Conservation (phyloP, 2,329 filamentous ascomycete species). For the Clonostachys rhizophaga region DNA sequence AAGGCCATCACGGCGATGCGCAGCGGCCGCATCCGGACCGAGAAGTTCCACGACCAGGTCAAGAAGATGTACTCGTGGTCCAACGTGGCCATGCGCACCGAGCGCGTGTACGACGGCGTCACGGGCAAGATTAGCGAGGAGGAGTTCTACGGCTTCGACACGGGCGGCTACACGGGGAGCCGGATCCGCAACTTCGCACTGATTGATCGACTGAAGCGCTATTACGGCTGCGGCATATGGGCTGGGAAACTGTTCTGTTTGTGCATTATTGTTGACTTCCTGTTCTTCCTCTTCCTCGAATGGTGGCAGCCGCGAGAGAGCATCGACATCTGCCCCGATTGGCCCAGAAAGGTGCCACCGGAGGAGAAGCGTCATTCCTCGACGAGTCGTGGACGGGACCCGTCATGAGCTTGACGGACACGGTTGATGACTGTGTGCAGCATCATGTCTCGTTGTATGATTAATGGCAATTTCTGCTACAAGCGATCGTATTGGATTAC, state of each 20-base stretch:
- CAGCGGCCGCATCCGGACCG: constrained; percentile 81
- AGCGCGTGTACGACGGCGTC: constrained; percentile 93
- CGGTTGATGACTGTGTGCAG: too few relatives aligned
- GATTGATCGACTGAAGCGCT: constrained; percentile 91
- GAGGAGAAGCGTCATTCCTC: constrained; percentile 16
- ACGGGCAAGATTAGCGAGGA: constrained; percentile 79
- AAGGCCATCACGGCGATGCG: constrained; percentile 84
- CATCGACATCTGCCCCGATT: constrained; percentile 87
- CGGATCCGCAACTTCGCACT: constrained; percentile 82
- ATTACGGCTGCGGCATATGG: constrained; percentile 98
- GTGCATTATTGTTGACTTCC: constrained; percentile 89
- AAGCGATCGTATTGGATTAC: too few relatives aligned
- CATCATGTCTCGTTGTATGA: too few relatives aligned
- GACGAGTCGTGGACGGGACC: constrained; percentile 20
- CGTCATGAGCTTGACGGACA: too few relatives aligned
- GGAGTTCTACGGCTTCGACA: constrained; percentile 82
- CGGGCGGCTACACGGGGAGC: constrained; percentile 63
- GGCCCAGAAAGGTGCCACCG: constrained; percentile 69
- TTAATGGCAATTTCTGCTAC: too few relatives aligned
- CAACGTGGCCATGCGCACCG: constrained; percentile 88
- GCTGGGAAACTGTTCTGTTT: constrained; percentile 96
- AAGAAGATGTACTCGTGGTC: constrained; percentile 99
- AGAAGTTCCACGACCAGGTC: constrained; percentile 94
- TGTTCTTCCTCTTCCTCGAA: constrained; percentile 85
- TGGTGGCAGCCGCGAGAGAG: constrained; percentile 77